These are phyloP conservation scores for Xylaria sp. DNA, from an alignment of 2,329 filamentous ascomycete species.

Conservation along the genomic window DNA sequence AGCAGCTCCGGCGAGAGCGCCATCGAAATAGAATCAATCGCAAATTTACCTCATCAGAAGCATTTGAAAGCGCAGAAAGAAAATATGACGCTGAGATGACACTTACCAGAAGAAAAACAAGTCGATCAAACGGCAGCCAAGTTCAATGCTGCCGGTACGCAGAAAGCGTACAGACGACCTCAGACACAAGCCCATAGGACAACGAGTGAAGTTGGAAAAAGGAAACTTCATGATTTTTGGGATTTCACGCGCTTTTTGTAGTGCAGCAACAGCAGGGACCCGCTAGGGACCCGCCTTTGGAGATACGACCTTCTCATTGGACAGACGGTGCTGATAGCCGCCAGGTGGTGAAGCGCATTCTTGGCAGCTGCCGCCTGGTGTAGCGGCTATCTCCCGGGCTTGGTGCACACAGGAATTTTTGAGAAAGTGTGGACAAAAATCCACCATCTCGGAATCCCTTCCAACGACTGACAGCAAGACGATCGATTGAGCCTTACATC, in stretches of 20 bases:
- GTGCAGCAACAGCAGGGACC: slow-evolving; percentile 5
- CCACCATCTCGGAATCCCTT: slow-evolving; percentile 21
- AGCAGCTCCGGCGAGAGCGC: slow-evolving; percentile 86
- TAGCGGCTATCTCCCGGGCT: slow-evolving; percentile 15
- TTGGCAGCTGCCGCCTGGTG: slow-evolving; percentile 14
- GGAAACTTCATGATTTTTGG: neutral
- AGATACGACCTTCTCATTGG: slow-evolving; percentile 1
- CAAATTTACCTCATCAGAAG: slow-evolving; percentile 97
- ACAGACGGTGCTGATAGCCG: neutral
- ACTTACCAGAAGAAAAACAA: slow-evolving; percentile 6
- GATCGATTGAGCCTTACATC: slow-evolving; percentile 19
- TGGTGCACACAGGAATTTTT: slow-evolving; percentile 24
- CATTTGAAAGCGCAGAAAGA: slow-evolving; percentile 19
- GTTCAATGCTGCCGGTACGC: neutral
- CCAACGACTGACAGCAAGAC: slow-evolving; percentile 21
- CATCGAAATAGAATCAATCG: slow-evolving; percentile 86
- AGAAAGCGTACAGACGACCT: neutral
- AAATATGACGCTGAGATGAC: neutral
- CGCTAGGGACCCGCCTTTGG: neutral
- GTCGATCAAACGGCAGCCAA: neutral
- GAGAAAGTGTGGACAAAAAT: slow-evolving; percentile 23
- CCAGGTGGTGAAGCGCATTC: neutral
- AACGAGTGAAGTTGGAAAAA: neutral
- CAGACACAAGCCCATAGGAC: neutral
- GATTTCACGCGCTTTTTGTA: slow-evolving; percentile 7